phyloP scores from a whole-genome alignment of 805 yeast species.

The Hanseniaspora pseudoguilliermondii region DNA sequence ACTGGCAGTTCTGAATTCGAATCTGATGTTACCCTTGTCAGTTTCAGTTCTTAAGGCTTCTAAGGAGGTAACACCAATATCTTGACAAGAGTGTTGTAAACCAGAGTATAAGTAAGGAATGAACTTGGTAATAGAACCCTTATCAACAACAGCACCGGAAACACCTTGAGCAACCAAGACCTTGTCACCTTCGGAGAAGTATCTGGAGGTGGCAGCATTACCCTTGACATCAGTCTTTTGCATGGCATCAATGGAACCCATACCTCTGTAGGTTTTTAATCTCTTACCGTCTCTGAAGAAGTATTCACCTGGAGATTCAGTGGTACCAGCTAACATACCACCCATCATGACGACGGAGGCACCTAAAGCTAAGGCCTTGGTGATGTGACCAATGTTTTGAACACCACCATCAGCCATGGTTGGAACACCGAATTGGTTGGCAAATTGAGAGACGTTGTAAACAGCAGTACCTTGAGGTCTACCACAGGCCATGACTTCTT shows the following conservation, averaged over 20 bases:
- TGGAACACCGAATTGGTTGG: slow-evolving; percentile 92
- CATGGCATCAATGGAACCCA: slow-evolving; percentile 99
- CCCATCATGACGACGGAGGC: slow-evolving; percentile 99
- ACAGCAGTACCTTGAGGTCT: slow-evolving; percentile 99
- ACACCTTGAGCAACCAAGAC: slow-evolving; percentile 99
- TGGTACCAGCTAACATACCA: slow-evolving; percentile 95
- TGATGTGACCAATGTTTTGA: slow-evolving; percentile 95
- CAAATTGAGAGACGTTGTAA: slow-evolving; percentile 83
- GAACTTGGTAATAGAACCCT: slow-evolving; percentile 88
- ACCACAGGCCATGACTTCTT: slow-evolving; percentile 99
- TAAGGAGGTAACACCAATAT: slow-evolving; percentile 73
- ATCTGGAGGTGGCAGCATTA: slow-evolving; percentile 95
- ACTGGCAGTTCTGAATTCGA: slow-evolving; percentile 95
- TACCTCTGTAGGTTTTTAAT: slow-evolving; percentile 94
- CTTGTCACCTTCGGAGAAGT: slow-evolving; percentile 89
- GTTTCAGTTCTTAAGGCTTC: slow-evolving; percentile 51
- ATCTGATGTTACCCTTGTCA: slow-evolving; percentile 61
- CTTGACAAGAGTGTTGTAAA: slow-evolving; percentile 97
- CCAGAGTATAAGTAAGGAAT: slow-evolving; percentile 90
- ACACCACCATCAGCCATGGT: slow-evolving; percentile 99
- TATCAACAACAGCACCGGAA: slow-evolving; percentile 89
- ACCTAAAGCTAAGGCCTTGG: slow-evolving; percentile 92
- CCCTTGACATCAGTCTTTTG: slow-evolving; percentile 76
- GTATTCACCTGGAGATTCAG: slow-evolving; percentile 97
- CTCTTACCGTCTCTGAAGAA: slow-evolving; percentile 97